Base-by-base conservation (phyloP, 1,284 basidiomycete genomes). In the Jaminaea rosea region DNA sequence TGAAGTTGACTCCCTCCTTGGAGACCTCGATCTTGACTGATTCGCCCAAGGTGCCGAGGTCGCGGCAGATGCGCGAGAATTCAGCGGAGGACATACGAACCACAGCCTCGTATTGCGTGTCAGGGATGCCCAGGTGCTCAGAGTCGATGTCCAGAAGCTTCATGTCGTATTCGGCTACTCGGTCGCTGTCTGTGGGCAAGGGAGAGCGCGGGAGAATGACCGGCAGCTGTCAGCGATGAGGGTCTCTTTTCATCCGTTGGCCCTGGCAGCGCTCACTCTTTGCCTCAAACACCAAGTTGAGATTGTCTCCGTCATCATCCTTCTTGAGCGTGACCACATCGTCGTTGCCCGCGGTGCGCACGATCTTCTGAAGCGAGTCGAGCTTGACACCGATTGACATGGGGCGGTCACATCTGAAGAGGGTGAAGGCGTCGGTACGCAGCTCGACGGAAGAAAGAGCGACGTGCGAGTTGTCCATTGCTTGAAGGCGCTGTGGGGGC, bases 391-490 rank as follows among this genome's bases (percentile, higher is more conserved):
- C 75, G 53, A 74, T 70, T 0, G 90, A 88, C 82, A 98, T 89
- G 49, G 92, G 89, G 21, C 91, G 83, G 77, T 99, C 94, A 75
- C 93, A 97, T 63, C 94, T 85, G 77, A 87, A 98, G 51, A 64
- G 60, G 39, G 62, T 63, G 37, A 69, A 73, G 29, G 60, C 65
- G 44, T 70, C 65, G 49, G 60, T 61, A 13, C 51, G 51, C 6
- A 82, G 80, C 70, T 86, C 83, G 46, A 93, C 86, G 7, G 88
- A 78, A 32, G 97, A 93, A 55, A 97, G 85, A 1, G 93, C 94
- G 69, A 98, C 93, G 77, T 98, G 94, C 5, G 93, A 97, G 81
- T 96, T 97, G 80, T 98, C 94, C 94, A 98, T 99, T 1, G 94
- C 93, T 80, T 98, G 94, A 27, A 73, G 63, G 42, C 62, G 63